Conservation (phyloP, 2,329 filamentous ascomycete species). For the Fusarium sp. region DNA sequence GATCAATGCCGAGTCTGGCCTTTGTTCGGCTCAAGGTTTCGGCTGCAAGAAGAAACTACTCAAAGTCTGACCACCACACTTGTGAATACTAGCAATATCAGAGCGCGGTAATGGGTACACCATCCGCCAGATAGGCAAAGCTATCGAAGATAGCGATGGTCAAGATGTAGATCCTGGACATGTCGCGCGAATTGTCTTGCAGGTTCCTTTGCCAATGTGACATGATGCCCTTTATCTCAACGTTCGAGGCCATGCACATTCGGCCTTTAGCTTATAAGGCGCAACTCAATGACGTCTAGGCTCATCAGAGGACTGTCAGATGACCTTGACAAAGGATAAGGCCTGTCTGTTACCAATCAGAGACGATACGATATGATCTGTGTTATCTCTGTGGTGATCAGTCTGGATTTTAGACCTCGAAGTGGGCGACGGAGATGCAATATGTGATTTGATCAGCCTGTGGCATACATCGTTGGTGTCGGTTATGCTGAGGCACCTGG, state of each 20-base stretch:
- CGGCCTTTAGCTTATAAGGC: background rate
- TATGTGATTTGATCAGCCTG: background rate
- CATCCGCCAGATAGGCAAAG: background rate
- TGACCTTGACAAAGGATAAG: conserved; percentile 16
- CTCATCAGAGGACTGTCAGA: conserved; percentile 27
- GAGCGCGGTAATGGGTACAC: conserved; percentile 1
- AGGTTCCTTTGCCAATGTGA: conserved; percentile 1
- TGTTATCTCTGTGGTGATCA: background rate
- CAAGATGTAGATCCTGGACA: background rate
- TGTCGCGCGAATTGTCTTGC: conserved; percentile 20
- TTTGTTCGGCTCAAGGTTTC: conserved; percentile 25
- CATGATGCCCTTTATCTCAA: conserved; percentile 5
- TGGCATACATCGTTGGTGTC: background rate
- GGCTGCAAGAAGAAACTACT: conserved; percentile 4
- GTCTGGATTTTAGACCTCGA: background rate
- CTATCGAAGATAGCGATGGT: conserved; percentile 9
- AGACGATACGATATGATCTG: background rate
- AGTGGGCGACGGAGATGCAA: background rate
- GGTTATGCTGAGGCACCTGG: background rate
- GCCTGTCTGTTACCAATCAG: conserved; percentile 1
- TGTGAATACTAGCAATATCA: background rate
- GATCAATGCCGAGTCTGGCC: conserved; percentile 19
- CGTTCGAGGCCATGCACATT: conserved; percentile 3
- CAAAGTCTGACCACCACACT: conserved; percentile 27
- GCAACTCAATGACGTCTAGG: conserved; percentile 14